Evolutionary conservation across 2,329 filamentous ascomycete species (phyloP).

Genomic region (Huntiella omanensis): DNA sequence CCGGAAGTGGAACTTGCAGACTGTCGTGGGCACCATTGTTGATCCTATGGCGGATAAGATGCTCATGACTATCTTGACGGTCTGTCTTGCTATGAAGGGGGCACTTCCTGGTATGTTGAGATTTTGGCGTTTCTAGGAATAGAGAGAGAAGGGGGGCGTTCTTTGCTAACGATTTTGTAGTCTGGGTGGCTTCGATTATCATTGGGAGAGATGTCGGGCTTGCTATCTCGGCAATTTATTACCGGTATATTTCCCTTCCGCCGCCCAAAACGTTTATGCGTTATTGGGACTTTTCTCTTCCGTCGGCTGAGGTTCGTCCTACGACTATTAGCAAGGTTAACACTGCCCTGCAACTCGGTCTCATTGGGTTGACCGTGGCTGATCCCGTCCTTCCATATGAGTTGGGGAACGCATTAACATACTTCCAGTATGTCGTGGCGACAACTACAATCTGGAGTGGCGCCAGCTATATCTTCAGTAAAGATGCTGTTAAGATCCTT

Average conservation of each 20-base stretch:
- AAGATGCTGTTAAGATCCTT: constrained; percentile 80
- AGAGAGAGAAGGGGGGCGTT: background rate
- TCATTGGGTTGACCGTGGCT: constrained; percentile 71
- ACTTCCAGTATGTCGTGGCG: constrained; percentile 58
- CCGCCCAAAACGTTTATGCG: constrained; percentile 78
- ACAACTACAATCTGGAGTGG: constrained; percentile 87
- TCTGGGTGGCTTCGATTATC: constrained; percentile 80
- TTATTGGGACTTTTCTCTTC: constrained; percentile 96
- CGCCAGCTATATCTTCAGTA: constrained; percentile 75
- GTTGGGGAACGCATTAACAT: constrained; percentile 34
- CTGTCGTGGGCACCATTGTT: constrained; percentile 84
- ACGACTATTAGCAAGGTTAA: constrained; percentile 82
- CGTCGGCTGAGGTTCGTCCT: constrained; percentile 65
- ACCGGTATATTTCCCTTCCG: constrained; percentile 84
- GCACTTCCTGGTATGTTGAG: constrained; percentile 49
- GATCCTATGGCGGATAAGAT: constrained; percentile 95
- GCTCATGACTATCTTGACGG: constrained; percentile 83
- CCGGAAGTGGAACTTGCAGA: constrained; percentile 68
- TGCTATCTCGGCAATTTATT: constrained; percentile 76
- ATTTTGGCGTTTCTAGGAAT: background rate
- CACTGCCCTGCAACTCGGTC: constrained; percentile 72
- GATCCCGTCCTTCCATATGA: constrained; percentile 53
- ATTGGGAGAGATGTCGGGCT: constrained; percentile 74
- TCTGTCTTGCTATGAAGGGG: constrained; percentile 68
- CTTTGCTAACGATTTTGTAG: constrained; percentile 20